A percentile compares a stretch with the other conserved stretches of the same genome.
Conservation (phyloP, 73 alveolate species). For the Breviolum minutum region DNA sequence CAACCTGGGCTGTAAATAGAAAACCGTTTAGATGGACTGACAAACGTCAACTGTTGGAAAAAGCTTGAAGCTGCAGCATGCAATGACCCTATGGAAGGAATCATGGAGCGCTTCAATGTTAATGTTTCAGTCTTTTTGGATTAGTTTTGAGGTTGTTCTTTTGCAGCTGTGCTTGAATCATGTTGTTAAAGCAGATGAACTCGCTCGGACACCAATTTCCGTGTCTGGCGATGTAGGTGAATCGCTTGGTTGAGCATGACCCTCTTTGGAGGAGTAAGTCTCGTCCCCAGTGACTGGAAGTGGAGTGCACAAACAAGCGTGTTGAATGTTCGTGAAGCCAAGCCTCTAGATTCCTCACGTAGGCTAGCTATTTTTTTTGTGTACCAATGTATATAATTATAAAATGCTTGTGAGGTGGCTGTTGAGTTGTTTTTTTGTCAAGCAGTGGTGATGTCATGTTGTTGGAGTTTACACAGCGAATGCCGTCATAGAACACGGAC, state of each 20-base stretch:
- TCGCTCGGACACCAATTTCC: background rate
- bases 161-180: no score
- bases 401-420: no score
- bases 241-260: slow-evolving; percentile 84
- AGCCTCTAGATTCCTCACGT: no score
- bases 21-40: no score
- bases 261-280: slow-evolving; percentile 73
- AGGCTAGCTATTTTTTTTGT: no score
- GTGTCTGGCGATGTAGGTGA: background rate
- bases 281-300: background rate
- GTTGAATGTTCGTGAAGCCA: background rate
- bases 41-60: no score
- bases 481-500: no score
- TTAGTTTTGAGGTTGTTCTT: no score
- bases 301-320: background rate
- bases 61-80: background rate
- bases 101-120: background rate
- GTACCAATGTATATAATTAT: no score
- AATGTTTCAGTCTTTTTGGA: no score
- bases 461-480: background rate
- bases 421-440: background rate
- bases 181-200: background rate
- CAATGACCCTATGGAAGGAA: background rate
- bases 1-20: no score
- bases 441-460: background rate